Conservation (phyloP, 1,139 yeast species). For the Candida albicans region DNA sequence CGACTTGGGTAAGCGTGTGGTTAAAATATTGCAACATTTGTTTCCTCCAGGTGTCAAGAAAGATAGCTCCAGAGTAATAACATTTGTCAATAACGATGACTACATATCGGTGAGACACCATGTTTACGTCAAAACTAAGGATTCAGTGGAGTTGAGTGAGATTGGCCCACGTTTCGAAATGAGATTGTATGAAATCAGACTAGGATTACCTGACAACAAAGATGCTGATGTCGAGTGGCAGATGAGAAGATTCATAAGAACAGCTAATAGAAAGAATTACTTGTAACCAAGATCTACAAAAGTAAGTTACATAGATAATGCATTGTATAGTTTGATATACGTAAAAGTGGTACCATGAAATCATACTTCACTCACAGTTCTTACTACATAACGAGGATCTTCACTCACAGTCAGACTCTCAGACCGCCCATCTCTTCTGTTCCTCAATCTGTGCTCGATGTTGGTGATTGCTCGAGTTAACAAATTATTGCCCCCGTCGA, state of each 20-base stretch:
- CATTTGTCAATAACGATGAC: constrained; percentile 88
- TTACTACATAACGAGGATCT: constrained; percentile 12
- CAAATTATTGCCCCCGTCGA: constrained; percentile 16
- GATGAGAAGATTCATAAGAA: constrained; percentile 85
- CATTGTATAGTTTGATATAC: background rate
- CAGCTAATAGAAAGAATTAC: constrained; percentile 93
- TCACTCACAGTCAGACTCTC: constrained; percentile 1
- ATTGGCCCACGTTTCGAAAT: constrained; percentile 98
- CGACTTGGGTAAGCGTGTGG: constrained; percentile 81
- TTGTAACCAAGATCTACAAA: constrained; percentile 27
- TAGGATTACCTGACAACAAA: constrained; percentile 91
- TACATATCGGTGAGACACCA: constrained; percentile 94
- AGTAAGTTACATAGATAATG: background rate
- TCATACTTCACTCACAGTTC: constrained; percentile 12
- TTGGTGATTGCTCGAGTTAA: constrained; percentile 16
- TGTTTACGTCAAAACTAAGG: constrained; percentile 85
- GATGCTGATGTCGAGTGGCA: constrained; percentile 99
- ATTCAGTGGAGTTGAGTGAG: constrained; percentile 89
- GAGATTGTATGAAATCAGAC: constrained; percentile 82
- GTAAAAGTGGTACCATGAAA: background rate
- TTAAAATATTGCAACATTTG: constrained; percentile 75
- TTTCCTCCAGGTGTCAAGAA: constrained; percentile 97
- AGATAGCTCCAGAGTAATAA: constrained; percentile 78
- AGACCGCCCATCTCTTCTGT: constrained; percentile 4
- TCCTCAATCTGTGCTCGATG: constrained; percentile 11